phyloP scores from a whole-genome alignment of 1,284 basidiomycete species.

The Cryptococcus floricola region DNA sequence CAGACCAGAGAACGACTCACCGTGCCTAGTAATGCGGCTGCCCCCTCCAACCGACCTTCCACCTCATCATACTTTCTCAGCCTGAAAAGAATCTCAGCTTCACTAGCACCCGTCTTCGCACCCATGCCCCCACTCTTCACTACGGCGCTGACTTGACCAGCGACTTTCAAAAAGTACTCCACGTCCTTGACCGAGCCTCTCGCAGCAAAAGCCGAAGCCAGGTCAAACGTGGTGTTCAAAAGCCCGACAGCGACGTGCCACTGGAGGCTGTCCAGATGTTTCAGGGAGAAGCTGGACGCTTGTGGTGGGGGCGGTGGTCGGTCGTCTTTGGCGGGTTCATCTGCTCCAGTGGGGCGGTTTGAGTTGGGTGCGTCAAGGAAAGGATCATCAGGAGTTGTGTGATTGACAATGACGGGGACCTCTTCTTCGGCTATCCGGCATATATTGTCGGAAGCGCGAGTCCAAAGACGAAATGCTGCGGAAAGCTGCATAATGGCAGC shows the following conservation, averaged over 20 bases:
- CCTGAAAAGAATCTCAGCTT: constrained; percentile 65
- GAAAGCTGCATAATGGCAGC: constrained; percentile 61
- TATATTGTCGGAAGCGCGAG: constrained; percentile 68
- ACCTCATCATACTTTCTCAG: constrained; percentile 60
- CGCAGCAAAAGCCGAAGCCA: constrained; percentile 60
- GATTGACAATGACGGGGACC: constrained; percentile 24
- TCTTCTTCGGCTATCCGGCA: constrained; percentile 55
- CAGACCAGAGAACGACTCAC: constrained; percentile 18
- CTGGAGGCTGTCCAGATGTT: constrained; percentile 59
- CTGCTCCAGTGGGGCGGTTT: constrained; percentile 32
- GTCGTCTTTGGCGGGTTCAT: constrained; percentile 35
- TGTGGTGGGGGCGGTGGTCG: constrained; percentile 26
- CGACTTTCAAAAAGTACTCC: constrained; percentile 74
- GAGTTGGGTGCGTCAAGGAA: constrained; percentile 18
- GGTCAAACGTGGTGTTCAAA: constrained; percentile 60
- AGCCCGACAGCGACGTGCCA: constrained; percentile 58
- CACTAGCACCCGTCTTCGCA: constrained; percentile 61
- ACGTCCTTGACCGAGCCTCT: constrained; percentile 77
- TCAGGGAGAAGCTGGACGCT: constrained; percentile 21
- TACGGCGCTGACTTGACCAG: constrained; percentile 62
- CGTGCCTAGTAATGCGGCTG: constrained; percentile 44
- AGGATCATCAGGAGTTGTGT: constrained; percentile 17
- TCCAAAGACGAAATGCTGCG: constrained; percentile 73
- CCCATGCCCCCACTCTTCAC: constrained; percentile 63
- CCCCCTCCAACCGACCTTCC: constrained; percentile 55